phyloP scores from a whole-genome alignment of 495 filamentous ascomycete species.

The Podospora australis region DNA sequence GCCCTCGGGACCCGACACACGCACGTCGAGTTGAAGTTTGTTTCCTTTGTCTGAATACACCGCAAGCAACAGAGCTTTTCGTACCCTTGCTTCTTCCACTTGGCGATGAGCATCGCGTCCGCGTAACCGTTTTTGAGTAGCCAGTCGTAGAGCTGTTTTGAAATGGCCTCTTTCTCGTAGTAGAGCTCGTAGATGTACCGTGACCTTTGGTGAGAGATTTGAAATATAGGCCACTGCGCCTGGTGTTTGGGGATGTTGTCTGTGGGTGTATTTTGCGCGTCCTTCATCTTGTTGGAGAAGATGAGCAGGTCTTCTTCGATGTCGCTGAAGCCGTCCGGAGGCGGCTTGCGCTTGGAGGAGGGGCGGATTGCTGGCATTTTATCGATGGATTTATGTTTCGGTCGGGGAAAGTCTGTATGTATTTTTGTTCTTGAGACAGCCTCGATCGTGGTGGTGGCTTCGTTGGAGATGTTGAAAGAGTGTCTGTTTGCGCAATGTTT shows the following conservation, averaged over 20 bases:
- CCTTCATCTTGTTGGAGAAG: conserved; percentile 98
- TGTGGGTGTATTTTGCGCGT: conserved; percentile 71
- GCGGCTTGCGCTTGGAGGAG: conserved; percentile 75
- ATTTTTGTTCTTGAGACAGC: no score
- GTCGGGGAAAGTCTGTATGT: not conserved
- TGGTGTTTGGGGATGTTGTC: conserved; percentile 63
- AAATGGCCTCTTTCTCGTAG: conserved; percentile 95
- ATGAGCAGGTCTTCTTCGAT: conserved; percentile 94
- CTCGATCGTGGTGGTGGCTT: not conserved
- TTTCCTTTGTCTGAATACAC: conserved; percentile 98
- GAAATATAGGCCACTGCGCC: conserved; percentile 93
- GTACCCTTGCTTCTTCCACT: conserved; percentile 99
- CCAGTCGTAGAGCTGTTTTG: conserved; percentile 87
- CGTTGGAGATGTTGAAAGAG: not conserved
- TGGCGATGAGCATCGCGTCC: conserved; percentile 89
- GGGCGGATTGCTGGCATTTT: conserved; percentile 76
- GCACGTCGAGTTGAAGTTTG: conserved; percentile 95
- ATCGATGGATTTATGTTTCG: not conserved
- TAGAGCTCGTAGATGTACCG: conserved; percentile 97
- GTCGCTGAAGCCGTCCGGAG: conserved; percentile 91
- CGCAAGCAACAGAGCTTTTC: conserved; percentile 96
- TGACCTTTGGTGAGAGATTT: conserved; percentile 88
- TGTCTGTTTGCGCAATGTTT: not conserved
- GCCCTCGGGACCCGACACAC: conserved; percentile 94
- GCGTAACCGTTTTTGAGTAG: conserved; percentile 94